Conservation (phyloP, 768 basidiomycete genomes). For the Panaeolus cyanescens region DNA sequence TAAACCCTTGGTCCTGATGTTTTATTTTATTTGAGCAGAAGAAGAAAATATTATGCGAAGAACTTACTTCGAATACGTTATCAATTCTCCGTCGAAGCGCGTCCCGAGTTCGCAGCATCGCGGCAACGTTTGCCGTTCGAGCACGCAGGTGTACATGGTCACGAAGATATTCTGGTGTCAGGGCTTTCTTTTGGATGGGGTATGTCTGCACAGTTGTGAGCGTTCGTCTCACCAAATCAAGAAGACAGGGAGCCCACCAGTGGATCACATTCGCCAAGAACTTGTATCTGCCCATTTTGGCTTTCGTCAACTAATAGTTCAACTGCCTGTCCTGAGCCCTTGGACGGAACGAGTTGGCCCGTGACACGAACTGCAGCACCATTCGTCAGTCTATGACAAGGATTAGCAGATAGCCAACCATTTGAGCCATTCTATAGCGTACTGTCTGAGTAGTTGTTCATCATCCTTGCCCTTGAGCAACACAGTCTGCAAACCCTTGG, state of each 20-base stretch:
- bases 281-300: slow-evolving; percentile 29
- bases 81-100: slow-evolving; percentile 56
- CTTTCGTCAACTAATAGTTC: slow-evolving; percentile 47
- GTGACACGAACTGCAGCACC: slow-evolving; percentile 42
- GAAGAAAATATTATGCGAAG: background rate
- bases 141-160: slow-evolving; percentile 88
- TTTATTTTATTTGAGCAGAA: slow-evolving; percentile 1
- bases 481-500: slow-evolving; percentile 78
- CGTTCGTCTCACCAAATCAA: background rate
- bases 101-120: slow-evolving; percentile 77
- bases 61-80: slow-evolving; percentile 70
- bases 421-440: slow-evolving; percentile 17
- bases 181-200: slow-evolving; percentile 89
- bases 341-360: slow-evolving; percentile 46
- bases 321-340: slow-evolving; percentile 46
- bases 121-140: slow-evolving; percentile 68
- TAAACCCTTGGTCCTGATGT: slow-evolving; percentile 72
- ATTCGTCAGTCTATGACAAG: slow-evolving; percentile 36
- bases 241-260: slow-evolving; percentile 26
- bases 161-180: slow-evolving; percentile 78
- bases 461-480: slow-evolving; percentile 46
- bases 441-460: slow-evolving; percentile 19
- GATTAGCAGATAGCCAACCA: slow-evolving; percentile 23
- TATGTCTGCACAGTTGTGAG: slow-evolving; percentile 56
- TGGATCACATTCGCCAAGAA: slow-evolving; percentile 51